phyloP scores from a whole-genome alignment of 768 basidiomycete genomes.

The Tricholomella constricta region DNA sequence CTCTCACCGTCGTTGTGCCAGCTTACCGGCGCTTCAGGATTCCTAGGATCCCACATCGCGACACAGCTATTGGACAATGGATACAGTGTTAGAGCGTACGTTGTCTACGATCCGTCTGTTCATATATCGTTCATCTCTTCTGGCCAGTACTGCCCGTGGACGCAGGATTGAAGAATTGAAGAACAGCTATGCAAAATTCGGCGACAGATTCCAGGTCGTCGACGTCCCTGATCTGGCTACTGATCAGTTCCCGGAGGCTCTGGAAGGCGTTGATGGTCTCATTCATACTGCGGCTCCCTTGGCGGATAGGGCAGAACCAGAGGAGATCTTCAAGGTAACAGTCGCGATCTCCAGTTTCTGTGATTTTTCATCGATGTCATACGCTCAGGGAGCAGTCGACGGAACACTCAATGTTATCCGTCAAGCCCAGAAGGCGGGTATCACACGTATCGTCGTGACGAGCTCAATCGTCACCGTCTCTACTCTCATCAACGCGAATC shows the following conservation, averaged over 20 bases:
- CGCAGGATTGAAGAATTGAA: conserved; percentile 20
- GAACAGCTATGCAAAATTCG: conserved; percentile 17
- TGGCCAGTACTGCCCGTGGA: conserved; percentile 19
- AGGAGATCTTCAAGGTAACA: no score
- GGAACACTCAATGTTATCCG: conserved; percentile 44
- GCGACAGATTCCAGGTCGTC: conserved; percentile 14
- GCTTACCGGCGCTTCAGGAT: no score
- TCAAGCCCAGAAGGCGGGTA: conserved; percentile 37
- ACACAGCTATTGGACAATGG: conserved; percentile 45
- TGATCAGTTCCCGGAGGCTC: conserved; percentile 47
- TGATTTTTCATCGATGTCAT: no score
- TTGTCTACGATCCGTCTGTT: background rate
- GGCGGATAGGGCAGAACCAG: no score
- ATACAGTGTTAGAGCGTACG: conserved; percentile 51
- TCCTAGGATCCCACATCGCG: conserved; percentile 35
- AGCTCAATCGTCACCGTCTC: conserved; percentile 29
- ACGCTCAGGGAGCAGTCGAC: conserved; percentile 34
- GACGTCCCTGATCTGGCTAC: conserved; percentile 33
- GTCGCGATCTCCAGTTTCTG: no score
- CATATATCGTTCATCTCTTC: background rate
- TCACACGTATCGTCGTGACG: conserved; percentile 40
- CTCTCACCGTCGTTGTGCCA: no score
- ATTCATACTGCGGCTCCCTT: conserved; percentile 46
- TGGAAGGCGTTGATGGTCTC: conserved; percentile 53
- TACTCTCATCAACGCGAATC: conserved; percentile 16